Conservation (phyloP, 805 yeast species). For the Kazachstania taianensis region DNA sequence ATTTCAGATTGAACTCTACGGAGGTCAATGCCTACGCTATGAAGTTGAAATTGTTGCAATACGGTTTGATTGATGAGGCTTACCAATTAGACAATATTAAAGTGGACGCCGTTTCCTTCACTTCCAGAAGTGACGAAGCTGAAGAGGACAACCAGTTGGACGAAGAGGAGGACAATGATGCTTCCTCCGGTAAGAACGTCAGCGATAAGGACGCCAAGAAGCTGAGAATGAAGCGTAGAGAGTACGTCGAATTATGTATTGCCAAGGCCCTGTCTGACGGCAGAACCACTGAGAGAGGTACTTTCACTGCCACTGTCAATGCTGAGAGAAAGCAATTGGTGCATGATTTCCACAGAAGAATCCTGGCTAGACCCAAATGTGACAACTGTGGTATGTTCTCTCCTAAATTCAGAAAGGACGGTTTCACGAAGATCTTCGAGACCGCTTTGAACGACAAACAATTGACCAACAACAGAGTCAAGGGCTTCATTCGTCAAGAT, state of each 20-base stretch:
- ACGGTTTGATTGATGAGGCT: conserved; percentile 77
- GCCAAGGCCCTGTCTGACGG: conserved; percentile 69
- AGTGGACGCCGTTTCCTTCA: conserved; percentile 19
- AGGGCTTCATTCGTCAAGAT: conserved; percentile 66
- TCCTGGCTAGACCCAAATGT: conserved; percentile 76
- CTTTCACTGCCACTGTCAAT: conserved; percentile 71
- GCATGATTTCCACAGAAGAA: conserved; percentile 63
- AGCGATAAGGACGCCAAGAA: conserved; percentile 23
- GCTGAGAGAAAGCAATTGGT: conserved; percentile 76
- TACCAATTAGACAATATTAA: conserved; percentile 58
- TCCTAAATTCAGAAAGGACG: conserved; percentile 91
- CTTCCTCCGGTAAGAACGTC: conserved; percentile 6
- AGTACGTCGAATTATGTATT: conserved; percentile 62
- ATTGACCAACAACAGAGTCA: conserved; percentile 66
- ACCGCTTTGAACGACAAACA: conserved; percentile 77
- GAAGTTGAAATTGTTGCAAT: conserved; percentile 71
- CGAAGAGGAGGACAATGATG: no score
- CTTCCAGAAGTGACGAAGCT: conserved; percentile 39
- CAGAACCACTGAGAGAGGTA: conserved; percentile 53
- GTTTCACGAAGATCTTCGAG: conserved; percentile 86
- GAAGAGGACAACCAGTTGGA: conserved; percentile 26
- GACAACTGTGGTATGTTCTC: conserved; percentile 94
- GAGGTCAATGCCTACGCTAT: conserved; percentile 73
- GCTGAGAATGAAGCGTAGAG: conserved; percentile 50
- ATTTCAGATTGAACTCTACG: conserved; percentile 55